Evolutionary conservation across 2,329 filamentous ascomycete genomes (phyloP).

Genomic region (Celoporthe dispersa): DNA sequence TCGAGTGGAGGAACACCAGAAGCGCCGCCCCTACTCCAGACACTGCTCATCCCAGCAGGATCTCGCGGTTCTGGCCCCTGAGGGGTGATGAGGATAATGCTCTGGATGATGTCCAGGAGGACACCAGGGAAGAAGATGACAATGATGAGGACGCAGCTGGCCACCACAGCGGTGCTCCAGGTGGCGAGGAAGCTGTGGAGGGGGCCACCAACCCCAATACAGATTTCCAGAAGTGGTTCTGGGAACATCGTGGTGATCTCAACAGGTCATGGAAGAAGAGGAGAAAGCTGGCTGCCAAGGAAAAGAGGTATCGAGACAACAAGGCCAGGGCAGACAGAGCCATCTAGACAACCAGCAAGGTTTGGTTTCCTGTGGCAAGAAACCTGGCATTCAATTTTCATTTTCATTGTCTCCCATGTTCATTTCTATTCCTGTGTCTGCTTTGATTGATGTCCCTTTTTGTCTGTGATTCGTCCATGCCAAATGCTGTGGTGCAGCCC

Average conservation of each 20-base stretch:
- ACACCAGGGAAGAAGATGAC: constrained; percentile 37
- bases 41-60: constrained; percentile 75
- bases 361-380: constrained; percentile 1
- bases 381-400: neutral
- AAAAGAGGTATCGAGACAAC: constrained; percentile 69
- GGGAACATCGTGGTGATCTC: constrained; percentile 67
- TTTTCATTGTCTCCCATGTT: neutral
- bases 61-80: constrained; percentile 62
- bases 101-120: constrained; percentile 46
- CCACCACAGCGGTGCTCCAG: constrained; percentile 37
- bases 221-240: constrained; percentile 71
- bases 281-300: constrained; percentile 65
- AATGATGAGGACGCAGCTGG: constrained; percentile 36
- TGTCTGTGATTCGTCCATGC: neutral
- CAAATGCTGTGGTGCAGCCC: neutral
- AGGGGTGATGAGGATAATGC: constrained; percentile 48
- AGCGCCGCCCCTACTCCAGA: constrained; percentile 95
- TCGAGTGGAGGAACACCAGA: constrained; percentile 74
- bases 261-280: constrained; percentile 70
- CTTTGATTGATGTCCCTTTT: neutral
- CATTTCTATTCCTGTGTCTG: neutral
- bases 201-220: constrained; percentile 28
- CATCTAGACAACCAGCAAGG: constrained; percentile 36
- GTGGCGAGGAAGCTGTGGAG: constrained; percentile 37
- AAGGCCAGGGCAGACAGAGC: constrained; percentile 55